Base-by-base conservation (phyloP, 176 grass and related monocot genomes). In the Zoysia pacifica region DNA sequence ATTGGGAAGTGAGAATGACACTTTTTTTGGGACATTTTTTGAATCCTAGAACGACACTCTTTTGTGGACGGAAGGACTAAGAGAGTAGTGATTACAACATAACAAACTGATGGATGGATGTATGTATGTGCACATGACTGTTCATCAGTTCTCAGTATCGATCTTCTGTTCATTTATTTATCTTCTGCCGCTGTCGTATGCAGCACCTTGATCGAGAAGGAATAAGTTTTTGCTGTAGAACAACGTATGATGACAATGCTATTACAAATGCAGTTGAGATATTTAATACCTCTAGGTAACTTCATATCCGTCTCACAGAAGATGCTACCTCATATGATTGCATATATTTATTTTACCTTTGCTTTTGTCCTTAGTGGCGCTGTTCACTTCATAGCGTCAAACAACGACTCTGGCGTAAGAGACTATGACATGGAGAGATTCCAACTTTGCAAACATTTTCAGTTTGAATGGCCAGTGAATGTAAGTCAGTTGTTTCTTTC, bases 231-330 rank as follows among this genome's bases (percentile, higher is more conserved):
- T 95, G 92, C 75, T 94, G 89, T 65, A 85, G 88, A 74, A 91
- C 91, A 67, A 99, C 96, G 42, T 91, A 93, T 89, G 96, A 99
- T 87, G 96, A 95, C 14, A 99, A 99, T 82, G 92, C 96, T 50
- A 93, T 99, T 58, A 99, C 96, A 70, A 99, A 99, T 82, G 92
- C 96, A 16, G 72, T 99, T 70, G 96, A 99, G 59, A 99, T 99
- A 75, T 99, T 93, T 74, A 83, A 95, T 75, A 91, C 79, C 74
- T 62, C 92, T 35, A 95, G 91, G 96, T 97, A 89, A 86, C 73
- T 48, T 61, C 13, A 20, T 70, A 35, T 75, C 9, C 48, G 55
- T 6, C 7, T 59, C 76, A 53, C 48, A 78, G 69, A 35, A 72
- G 37, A 51, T 81, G 70, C 9, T 64, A 60, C 38, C 72, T 82